Conservation (phyloP, 352 stramenopile species). For the Globisporangium canariense region DNA sequence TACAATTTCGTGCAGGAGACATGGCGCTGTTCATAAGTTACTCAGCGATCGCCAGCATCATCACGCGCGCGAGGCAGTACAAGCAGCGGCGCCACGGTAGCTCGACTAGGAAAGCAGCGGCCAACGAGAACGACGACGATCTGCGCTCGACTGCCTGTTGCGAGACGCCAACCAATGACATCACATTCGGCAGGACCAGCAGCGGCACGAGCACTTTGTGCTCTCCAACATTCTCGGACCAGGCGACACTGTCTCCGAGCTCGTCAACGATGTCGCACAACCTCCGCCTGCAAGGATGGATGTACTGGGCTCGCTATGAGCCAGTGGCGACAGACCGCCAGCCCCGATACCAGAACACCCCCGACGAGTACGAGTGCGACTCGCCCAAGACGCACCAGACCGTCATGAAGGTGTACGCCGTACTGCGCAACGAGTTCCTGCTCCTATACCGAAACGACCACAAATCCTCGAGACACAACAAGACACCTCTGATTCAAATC, state of each 20-base stretch:
- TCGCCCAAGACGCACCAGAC: conserved; percentile 18
- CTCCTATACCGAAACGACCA: conserved; percentile 35
- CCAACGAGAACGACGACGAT: conserved; percentile 15
- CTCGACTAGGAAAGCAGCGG: conserved; percentile 2
- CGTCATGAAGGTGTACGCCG: conserved; percentile 39
- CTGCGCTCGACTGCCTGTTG: conserved; percentile 6
- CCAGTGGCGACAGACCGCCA: neutral
- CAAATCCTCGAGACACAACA: conserved; percentile 15
- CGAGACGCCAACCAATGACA: neutral
- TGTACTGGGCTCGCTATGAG: conserved; percentile 38
- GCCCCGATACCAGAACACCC: neutral
- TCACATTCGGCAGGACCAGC: neutral
- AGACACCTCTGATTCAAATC: conserved; percentile 37
- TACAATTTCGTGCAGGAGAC: neutral
- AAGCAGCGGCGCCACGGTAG: neutral
- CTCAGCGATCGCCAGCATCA: conserved; percentile 7
- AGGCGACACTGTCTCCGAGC: neutral
- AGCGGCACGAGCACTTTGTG: conserved; percentile 7
- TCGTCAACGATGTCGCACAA: conserved; percentile 17
- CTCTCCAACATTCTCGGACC: conserved; percentile 8
- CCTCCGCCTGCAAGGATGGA: conserved; percentile 31
- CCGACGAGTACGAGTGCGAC: neutral
- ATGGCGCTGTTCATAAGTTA: conserved; percentile 21
- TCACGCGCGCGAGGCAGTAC: conserved; percentile 9
- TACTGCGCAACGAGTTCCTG: conserved; percentile 43